Percentiles rank a stretch among this genome's conserved stretches.
These are phyloP conservation scores for Colletotrichum agaves DNA, from an alignment of 2,329 filamentous ascomycete species.

Conservation along the genomic window DNA sequence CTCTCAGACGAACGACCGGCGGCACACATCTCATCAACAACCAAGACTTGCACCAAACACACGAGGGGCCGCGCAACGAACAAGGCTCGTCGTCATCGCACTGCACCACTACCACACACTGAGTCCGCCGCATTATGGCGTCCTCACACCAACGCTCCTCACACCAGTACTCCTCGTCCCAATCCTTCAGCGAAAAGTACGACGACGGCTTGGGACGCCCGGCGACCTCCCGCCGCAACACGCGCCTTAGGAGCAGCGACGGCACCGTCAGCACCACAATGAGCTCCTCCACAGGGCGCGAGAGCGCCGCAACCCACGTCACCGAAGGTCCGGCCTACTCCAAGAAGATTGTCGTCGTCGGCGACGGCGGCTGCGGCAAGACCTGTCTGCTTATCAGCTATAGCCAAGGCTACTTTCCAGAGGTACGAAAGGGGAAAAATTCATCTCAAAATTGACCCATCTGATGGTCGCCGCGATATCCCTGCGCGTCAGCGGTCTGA, in stretches of 20 bases:
- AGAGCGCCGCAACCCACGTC: slow-evolving; percentile 84
- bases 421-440: slow-evolving; percentile 70
- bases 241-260: slow-evolving; percentile 79
- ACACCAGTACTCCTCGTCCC: slow-evolving; percentile 51
- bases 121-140: slow-evolving; percentile 54
- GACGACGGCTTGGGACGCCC: slow-evolving; percentile 45
- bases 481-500: not conserved
- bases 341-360: slow-evolving; percentile 99
- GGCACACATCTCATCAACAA: slow-evolving; percentile 7
- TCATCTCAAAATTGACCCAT: not conserved
- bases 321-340: slow-evolving; percentile 94
- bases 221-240: slow-evolving; percentile 52
- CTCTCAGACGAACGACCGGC: slow-evolving; percentile 25
- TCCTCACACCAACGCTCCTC: slow-evolving; percentile 64
- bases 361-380: slow-evolving; percentile 98
- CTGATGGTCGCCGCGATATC: not conserved
- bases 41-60: slow-evolving; percentile 14
- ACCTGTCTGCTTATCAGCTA: slow-evolving; percentile 99
- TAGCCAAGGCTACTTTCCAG: slow-evolving; percentile 97
- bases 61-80: slow-evolving; percentile 27
- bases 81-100: slow-evolving; percentile 25
- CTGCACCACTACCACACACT: not conserved
- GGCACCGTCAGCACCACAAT: slow-evolving; percentile 89
- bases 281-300: slow-evolving; percentile 78
- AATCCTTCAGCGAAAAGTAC: slow-evolving; percentile 53